Base-by-base conservation (phyloP, 306 rosid species). In the Ziziphus jujuba region DNA sequence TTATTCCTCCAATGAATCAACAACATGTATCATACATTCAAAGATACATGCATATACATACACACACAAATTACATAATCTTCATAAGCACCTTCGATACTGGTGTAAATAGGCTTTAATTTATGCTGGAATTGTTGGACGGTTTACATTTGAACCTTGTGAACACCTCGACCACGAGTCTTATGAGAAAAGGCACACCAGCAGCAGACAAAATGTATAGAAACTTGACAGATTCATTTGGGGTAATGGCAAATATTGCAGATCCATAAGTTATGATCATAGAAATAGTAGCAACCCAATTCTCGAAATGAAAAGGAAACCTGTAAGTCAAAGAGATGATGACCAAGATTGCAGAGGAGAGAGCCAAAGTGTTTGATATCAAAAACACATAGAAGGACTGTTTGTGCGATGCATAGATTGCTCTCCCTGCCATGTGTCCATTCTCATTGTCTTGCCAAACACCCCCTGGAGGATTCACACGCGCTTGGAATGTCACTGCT, bases 391-490 rank as follows among this genome's bases (percentile, higher is more conserved):
- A 57, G 23, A 64, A 83, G 2, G 78, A 22, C 0, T 0, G 0
- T 23, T 36, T 52, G 1, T 61, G 72, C 17, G 56, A 44, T 2
- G 65, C 70, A 8, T 66, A 62, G 8, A 76, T 79, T 9, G 76
- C 72, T 5, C 58, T 61, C 5, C 79, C 81, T 0, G 77, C 62
- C 1, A 13, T 22, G n/a, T 66, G 63, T 79, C 17, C 72, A 4
- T 38, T 2, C 0, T 0, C 0, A 15, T 3, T 12, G 5, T 81
- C 75, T 58, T 83, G 80, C 87, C 87, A 79, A 36, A 83, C 75
- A 3, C 87, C 84, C 23, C 84, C 84, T 3, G 78, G 82, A 33
- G 77, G 84, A 11, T 66, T 78, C 9, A 82, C 57, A 1, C 79
- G 76, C 2, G 79, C 86, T 66, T 82, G 81, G 66, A 75, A 78